Evolutionary conservation across 495 filamentous ascomycete species (phyloP).

Genomic region (Cairneyella variabilis): DNA sequence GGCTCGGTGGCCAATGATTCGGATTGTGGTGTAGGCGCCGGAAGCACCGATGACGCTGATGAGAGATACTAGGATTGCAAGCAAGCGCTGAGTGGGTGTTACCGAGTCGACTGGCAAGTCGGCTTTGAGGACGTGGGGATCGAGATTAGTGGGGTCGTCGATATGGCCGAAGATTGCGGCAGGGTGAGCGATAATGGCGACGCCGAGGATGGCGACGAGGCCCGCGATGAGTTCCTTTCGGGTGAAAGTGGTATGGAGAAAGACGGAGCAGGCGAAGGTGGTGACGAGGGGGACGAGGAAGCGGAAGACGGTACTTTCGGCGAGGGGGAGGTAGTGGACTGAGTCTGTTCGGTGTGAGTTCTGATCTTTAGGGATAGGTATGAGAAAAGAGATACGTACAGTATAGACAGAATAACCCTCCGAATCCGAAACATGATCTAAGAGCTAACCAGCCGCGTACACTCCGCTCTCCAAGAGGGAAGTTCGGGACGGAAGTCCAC

Average conservation of each 20-base stretch:
- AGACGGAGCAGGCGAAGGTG: slow-evolving; percentile 66
- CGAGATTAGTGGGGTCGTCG: too few species aligned
- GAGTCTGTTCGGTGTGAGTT: slow-evolving; percentile 46
- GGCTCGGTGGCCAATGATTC: slow-evolving; percentile 71
- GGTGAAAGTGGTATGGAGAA: slow-evolving; percentile 63
- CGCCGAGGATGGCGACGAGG: slow-evolving; percentile 64
- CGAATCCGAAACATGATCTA: slow-evolving; percentile 66
- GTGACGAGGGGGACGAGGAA: slow-evolving; percentile 76
- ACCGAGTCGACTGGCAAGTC: slow-evolving; percentile 7
- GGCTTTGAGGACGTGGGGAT: slow-evolving; percentile 23
- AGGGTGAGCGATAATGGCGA: slow-evolving; percentile 74
- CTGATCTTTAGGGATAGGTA: neutral
- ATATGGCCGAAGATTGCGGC: slow-evolving; percentile 43
- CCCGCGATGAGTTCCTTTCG: slow-evolving; percentile 64
- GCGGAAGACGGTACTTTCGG: slow-evolving; percentile 77
- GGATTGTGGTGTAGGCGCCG: slow-evolving; percentile 68
- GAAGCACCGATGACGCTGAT: slow-evolving; percentile 70
- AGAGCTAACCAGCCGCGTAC: slow-evolving; percentile 59
- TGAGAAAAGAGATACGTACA: slow-evolving; percentile 39
- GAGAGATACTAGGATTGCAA: slow-evolving; percentile 63
- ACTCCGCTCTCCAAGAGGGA: slow-evolving; percentile 62
- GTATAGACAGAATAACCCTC: slow-evolving; percentile 71
- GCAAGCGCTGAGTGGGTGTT: slow-evolving; percentile 58
- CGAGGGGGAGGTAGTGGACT: slow-evolving; percentile 70
- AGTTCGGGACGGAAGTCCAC: slow-evolving; percentile 57